Conservation (phyloP, 1,139 yeast genomes). For the Geotrichum aggregatum region DNA sequence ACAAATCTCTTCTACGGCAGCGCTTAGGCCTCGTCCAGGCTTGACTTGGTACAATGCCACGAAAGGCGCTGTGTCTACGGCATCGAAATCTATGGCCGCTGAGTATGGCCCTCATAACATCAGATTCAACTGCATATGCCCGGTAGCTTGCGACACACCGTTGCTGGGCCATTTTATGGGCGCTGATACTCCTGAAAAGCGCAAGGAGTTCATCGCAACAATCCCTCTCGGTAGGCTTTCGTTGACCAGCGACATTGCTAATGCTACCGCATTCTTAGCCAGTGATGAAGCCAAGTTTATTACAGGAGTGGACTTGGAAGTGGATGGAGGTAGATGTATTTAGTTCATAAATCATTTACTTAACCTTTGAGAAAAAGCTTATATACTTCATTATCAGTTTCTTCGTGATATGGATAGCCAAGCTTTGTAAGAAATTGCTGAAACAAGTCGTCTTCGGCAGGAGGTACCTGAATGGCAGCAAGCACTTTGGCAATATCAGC, state of each 20-base stretch:
- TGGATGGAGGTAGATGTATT: slow-evolving; percentile 22
- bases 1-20: slow-evolving; percentile 30
- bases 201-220: slow-evolving; percentile 21
- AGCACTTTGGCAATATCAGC: slow-evolving; percentile 88
- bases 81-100: slow-evolving; percentile 27
- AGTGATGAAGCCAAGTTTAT: slow-evolving; percentile 20
- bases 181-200: slow-evolving; percentile 24
- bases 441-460: slow-evolving; percentile 59
- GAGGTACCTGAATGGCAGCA: slow-evolving; percentile 85
- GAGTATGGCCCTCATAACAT: slow-evolving; percentile 26
- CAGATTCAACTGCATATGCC: slow-evolving; percentile 26
- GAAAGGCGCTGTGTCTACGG: slow-evolving; percentile 29
- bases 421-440: slow-evolving; percentile 62
- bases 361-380: slow-evolving; percentile 54
- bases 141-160: slow-evolving; percentile 28
- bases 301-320: slow-evolving; percentile 21
- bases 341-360: slow-evolving; percentile 4
- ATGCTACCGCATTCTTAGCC: slow-evolving; percentile 20
- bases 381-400: slow-evolving; percentile 78
- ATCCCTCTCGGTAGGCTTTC: slow-evolving; percentile 21
- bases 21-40: slow-evolving; percentile 26
- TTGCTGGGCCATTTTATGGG: slow-evolving; percentile 26
- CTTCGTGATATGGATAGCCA: slow-evolving; percentile 77
- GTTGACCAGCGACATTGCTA: slow-evolving; percentile 20
- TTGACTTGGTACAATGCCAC: slow-evolving; percentile 31